phyloP scores from a whole-genome alignment of 129 eudicot species.

The Arctium minus region DNA sequence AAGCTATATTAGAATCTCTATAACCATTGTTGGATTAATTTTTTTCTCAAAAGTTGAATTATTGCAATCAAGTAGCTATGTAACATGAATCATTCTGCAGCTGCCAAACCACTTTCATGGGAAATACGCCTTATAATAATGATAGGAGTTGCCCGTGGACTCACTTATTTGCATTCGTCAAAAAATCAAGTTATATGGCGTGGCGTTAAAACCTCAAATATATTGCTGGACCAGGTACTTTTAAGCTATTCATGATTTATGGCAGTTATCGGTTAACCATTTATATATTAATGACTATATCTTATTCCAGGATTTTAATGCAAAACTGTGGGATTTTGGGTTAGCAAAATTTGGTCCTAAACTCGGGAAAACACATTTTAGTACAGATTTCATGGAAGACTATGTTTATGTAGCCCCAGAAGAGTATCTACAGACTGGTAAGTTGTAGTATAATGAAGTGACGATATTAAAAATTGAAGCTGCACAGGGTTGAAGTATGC shows the following conservation, averaged over 20 bases:
- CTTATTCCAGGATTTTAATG: slow-evolving; percentile 26
- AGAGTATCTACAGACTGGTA: slow-evolving; percentile 12
- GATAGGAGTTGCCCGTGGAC: background rate
- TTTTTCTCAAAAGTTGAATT: background rate
- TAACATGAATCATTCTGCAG: background rate
- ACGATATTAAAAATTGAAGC: too few species aligned
- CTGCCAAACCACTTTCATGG: slow-evolving; percentile 8
- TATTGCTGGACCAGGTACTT: slow-evolving; percentile 8
- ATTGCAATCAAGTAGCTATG: background rate
- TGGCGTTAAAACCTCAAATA: slow-evolving; percentile 1
- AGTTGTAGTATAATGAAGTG: background rate
- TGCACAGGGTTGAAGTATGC: background rate
- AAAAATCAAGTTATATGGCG: background rate
- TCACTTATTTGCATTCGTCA: too few species aligned
- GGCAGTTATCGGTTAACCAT: background rate
- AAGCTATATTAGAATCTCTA: background rate
- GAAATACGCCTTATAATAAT: background rate
- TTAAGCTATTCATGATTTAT: background rate
- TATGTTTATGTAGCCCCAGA: slow-evolving; percentile 11
- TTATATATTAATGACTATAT: background rate
- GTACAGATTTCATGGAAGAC: slow-evolving; percentile 20
- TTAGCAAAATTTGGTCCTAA: slow-evolving; percentile 21
- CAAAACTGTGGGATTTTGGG: slow-evolving; percentile 35
- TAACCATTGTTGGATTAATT: too few species aligned
- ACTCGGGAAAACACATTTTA: slow-evolving; percentile 21